phyloP scores from a whole-genome alignment of 228 moss, liverwort and hornwort species.

The Sphagnum fallax region DNA sequence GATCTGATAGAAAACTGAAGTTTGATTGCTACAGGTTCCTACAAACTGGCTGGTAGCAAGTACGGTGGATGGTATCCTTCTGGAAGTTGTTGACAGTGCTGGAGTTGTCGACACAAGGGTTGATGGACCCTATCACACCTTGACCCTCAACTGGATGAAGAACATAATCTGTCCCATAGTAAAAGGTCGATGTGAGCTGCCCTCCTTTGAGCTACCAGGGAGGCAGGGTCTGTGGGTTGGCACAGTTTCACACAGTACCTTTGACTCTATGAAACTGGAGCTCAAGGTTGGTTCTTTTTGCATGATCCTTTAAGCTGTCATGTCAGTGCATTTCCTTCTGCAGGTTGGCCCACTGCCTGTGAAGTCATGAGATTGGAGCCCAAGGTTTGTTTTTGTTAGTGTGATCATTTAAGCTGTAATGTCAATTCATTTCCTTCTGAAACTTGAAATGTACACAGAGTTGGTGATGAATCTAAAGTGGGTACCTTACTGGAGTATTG shows the following conservation, averaged over 20 bases:
- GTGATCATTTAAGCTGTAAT: too few species aligned
- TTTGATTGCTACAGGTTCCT: constrained; percentile 13
- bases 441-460: too few species aligned
- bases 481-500: constrained; percentile 2
- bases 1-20: not conserved
- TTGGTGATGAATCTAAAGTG: not conserved
- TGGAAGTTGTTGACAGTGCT: constrained; percentile 17
- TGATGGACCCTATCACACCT: constrained; percentile 22
- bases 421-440: too few species aligned
- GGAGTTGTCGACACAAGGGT: constrained; percentile 12
- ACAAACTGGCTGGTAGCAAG: constrained; percentile 19
- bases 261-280: constrained; percentile 13
- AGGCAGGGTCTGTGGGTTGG: constrained; percentile 22
- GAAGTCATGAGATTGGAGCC: too few species aligned
- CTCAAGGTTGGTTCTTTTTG: constrained; percentile 11
- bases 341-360: too few species aligned
- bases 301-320: too few species aligned
- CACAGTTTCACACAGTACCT: constrained; percentile 13
- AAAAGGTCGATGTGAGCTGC: constrained; percentile 27
- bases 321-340: too few species aligned
- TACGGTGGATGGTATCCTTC: constrained; percentile 20
- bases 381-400: too few species aligned
- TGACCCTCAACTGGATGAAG: constrained; percentile 26
- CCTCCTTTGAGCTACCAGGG: constrained; percentile 18
- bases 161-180: constrained; percentile 22